Conservation (phyloP, 768 basidiomycete species). For the Pleurotus djamor region DNA sequence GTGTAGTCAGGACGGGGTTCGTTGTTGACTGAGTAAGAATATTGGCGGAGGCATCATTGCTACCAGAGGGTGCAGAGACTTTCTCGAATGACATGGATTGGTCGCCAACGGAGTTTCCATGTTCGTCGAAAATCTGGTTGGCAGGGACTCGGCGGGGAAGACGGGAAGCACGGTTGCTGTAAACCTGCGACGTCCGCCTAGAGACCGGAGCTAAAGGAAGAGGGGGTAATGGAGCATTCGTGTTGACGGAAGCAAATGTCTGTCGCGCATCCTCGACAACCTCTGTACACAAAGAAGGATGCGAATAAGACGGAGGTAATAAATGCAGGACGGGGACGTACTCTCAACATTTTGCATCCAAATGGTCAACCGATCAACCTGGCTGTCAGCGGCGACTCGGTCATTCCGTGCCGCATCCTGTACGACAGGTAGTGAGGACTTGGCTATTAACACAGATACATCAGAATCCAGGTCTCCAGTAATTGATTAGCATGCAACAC, state of each 20-base stretch:
- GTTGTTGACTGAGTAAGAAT: slow-evolving; percentile 19
- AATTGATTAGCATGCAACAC: slow-evolving; percentile 4
- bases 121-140: slow-evolving; percentile 66
- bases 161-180: slow-evolving; percentile 45
- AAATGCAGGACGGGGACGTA: slow-evolving; percentile 32
- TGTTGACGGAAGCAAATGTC: slow-evolving; percentile 59
- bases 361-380: slow-evolving; percentile 67
- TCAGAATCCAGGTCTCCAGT: neutral
- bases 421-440: slow-evolving; percentile 52
- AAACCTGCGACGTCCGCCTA: slow-evolving; percentile 41
- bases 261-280: slow-evolving; percentile 81
- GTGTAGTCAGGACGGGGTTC: slow-evolving; percentile 26
- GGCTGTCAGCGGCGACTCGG: slow-evolving; percentile 49
- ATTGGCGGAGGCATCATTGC: slow-evolving; percentile 20
- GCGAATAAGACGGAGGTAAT: slow-evolving; percentile 8
- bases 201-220: slow-evolving; percentile 62
- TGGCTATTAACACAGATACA: slow-evolving; percentile 24
- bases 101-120: slow-evolving; percentile 33
- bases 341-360: slow-evolving; percentile 87
- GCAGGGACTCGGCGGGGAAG: slow-evolving; percentile 65
- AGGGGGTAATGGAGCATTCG: slow-evolving; percentile 49
- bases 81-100: slow-evolving; percentile 30
- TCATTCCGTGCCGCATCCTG: slow-evolving; percentile 53
- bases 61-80: neutral
- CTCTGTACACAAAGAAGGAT: slow-evolving; percentile 36